These are phyloP conservation scores for Penicillium soppii DNA, from an alignment of 495 filamentous ascomycete species.

Conservation along the genomic window DNA sequence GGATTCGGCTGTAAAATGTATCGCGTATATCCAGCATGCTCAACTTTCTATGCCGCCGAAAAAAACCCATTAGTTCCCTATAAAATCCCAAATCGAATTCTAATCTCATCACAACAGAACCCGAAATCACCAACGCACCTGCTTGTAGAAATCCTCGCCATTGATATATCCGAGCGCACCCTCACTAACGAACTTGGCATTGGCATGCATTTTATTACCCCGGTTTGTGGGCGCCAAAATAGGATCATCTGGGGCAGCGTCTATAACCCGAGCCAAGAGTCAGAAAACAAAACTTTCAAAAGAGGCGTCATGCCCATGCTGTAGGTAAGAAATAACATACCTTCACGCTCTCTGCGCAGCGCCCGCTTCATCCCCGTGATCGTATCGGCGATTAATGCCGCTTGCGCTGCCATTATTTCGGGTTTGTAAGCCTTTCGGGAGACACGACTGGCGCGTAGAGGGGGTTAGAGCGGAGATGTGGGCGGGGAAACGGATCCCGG, in stretches of 20 bases:
- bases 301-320: neutral
- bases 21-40: conserved; percentile 81
- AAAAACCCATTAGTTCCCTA: conserved; percentile 5
- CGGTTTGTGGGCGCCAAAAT: conserved; percentile 81
- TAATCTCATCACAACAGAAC: conserved; percentile 8
- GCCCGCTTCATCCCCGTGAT: conserved; percentile 76
- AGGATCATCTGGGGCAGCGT: conserved; percentile 82
- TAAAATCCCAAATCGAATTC: conserved; percentile 6
- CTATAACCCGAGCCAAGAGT: conserved; percentile 52
- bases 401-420: conserved; percentile 67
- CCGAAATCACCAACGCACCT: conserved; percentile 52
- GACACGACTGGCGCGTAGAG: conserved; percentile 15
- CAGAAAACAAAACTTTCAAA: conserved; percentile 5
- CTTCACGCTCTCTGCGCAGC: conserved; percentile 59
- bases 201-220: conserved; percentile 85
- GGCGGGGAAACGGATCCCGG: neutral
- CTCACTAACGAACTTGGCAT: conserved; percentile 75
- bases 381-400: conserved; percentile 67
- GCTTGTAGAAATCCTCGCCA: conserved; percentile 78
- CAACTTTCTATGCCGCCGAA: conserved; percentile 59
- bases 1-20: conserved; percentile 80
- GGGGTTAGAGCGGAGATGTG: conserved; percentile 3
- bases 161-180: conserved; percentile 68
- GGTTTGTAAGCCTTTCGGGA: conserved; percentile 16
- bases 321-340: conserved; percentile 40